Evolutionary conservation across 345 rosid genomes (phyloP), one percentile per base, ranked within the genome.

Genomic region (Reutealis trisperma): DNA sequence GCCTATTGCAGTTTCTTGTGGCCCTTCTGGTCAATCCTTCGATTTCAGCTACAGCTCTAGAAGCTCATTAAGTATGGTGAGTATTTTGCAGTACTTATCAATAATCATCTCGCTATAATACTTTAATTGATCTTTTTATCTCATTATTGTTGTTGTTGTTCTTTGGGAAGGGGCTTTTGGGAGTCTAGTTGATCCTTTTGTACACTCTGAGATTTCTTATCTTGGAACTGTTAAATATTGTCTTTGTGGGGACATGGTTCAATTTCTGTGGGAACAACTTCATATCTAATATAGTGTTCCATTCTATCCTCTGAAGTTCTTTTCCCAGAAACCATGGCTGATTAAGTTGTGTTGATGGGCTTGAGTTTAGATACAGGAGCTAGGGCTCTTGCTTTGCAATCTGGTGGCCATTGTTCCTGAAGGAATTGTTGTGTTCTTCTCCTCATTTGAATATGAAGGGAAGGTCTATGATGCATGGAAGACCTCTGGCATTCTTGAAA

Each of bases 351-450:
- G 32, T 57, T 75, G 11, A 71, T 70, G 75, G 70, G 37, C 66
- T 71, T 72, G 63, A 54, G 66, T 83, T 77, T 91, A 95, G 99
- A 84, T 92, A 70, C 86, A 88, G 81, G 99, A 95, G 90, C 86
- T 93, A 49, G 98, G 99, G 73, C 88, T 87, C 42, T 80, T 91
- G 83, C 86, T 95, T 74, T 88, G 98, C 91, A 95, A 95, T 86
- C 72, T 95, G 87, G 93, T 78, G 63, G 77, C 89, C 62, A 84
- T 89, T 80, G 91, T 92, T 84, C 97, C 99, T 12, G 94, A 89
- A 83, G 99, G 99, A 80, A 87, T 93, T 44, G 87, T 95, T 62
- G 93, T 92, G 81, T 95, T 95, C 91, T 93, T 95, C 86, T 90
- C 99, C 69, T 95, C 99, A 63, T 95, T 89, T 80, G 98, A 93